Conservation (phyloP, 2,329 filamentous ascomycete genomes). For the Sporothrix phasma region DNA sequence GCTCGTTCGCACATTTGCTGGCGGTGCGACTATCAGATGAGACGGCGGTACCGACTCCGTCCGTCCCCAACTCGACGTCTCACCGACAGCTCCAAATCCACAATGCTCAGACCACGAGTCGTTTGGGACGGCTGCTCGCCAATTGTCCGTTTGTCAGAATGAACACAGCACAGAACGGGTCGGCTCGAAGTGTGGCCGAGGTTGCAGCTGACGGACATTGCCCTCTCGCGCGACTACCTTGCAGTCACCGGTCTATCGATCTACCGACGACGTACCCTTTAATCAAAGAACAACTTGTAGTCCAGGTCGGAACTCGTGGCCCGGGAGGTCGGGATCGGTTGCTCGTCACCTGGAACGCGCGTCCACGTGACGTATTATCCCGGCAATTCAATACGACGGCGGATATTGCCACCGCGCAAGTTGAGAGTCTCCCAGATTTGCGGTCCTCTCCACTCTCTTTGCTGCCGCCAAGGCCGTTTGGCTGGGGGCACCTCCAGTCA, state of each 20-base stretch:
- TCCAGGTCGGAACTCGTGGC: neutral
- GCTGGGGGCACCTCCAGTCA: too few relatives aligned
- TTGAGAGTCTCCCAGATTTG: neutral
- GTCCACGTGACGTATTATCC: conserved; percentile 13
- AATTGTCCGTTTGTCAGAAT: neutral
- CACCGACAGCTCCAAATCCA: neutral
- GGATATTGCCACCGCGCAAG: too few relatives aligned
- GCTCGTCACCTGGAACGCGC: neutral
- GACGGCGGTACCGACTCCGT: too few relatives aligned
- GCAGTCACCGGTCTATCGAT: neutral
- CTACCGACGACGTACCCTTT: too few relatives aligned
- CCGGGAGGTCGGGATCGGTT: neutral
- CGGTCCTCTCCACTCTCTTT: neutral
- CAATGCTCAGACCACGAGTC: neutral
- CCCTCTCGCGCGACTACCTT: too few relatives aligned
- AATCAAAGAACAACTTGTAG: neutral
- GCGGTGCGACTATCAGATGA: conserved; percentile 5
- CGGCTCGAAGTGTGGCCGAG: neutral
- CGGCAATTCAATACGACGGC: neutral
- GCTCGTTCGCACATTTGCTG: neutral
- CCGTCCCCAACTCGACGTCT: neutral
- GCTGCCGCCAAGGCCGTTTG: neutral
- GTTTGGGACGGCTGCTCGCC: neutral
- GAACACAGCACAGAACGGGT: neutral
- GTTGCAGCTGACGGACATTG: neutral